These are phyloP conservation scores for Ephemerocybe angulata DNA, from an alignment of 768 basidiomycete species.

Conservation along the genomic window DNA sequence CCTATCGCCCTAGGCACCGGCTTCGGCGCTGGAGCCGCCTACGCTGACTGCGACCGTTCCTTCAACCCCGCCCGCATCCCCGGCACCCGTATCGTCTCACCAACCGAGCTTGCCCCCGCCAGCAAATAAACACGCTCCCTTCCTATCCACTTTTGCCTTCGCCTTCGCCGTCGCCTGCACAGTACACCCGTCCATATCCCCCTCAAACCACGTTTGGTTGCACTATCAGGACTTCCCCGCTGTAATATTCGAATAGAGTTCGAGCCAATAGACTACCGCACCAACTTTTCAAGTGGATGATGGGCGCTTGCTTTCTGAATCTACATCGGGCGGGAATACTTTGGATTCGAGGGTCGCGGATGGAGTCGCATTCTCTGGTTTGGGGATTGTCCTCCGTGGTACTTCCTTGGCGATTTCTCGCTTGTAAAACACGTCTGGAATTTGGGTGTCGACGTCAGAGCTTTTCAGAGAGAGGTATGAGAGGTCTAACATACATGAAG, in stretches of 20 bases:
- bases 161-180: not conserved
- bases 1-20: slow-evolving; percentile 84
- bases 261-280: too few species aligned
- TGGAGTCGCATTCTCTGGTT: slow-evolving; percentile 6
- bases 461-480: slow-evolving; percentile 1
- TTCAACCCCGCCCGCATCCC: slow-evolving; percentile 90
- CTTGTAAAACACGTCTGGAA: slow-evolving; percentile 65
- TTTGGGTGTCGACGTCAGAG: not conserved
- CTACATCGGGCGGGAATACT: not conserved
- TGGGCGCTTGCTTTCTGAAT: not conserved
- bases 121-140: slow-evolving; percentile 14
- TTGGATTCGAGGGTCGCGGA: slow-evolving; percentile 12
- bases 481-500: slow-evolving; percentile 47
- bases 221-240: too few species aligned
- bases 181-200: not conserved
- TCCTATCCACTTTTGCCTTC: not conserved
- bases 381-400: slow-evolving; percentile 17
- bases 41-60: slow-evolving; percentile 88
- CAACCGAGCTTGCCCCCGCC: slow-evolving; percentile 23
- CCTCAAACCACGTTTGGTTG: too few species aligned
- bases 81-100: slow-evolving; percentile 70
- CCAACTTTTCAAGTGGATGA: too few species aligned
- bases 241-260: too few species aligned
- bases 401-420: slow-evolving; percentile 49
- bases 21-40: slow-evolving; percentile 83